These are phyloP conservation scores for Novakomyces olei DNA, from an alignment of 805 yeast genomes.

Conservation along the genomic window DNA sequence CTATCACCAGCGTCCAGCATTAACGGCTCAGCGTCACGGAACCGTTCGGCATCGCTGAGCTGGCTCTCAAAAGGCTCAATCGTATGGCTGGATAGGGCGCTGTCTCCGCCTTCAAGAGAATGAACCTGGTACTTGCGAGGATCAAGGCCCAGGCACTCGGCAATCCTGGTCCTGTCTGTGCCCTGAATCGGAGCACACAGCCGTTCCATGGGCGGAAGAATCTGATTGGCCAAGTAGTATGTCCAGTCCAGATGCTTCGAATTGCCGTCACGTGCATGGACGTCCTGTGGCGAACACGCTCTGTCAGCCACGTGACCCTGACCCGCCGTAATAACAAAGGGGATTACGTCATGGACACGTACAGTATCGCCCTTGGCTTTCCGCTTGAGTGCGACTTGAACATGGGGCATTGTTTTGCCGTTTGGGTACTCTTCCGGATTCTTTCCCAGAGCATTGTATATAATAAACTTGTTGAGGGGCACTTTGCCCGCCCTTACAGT, in stretches of 20 bases:
- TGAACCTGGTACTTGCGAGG: conserved; percentile 30
- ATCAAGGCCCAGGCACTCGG: conserved; percentile 59
- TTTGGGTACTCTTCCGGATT: conserved; percentile 70
- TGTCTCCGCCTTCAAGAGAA: conserved; percentile 10
- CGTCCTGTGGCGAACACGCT: conserved; percentile 63
- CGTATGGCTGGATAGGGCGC: conserved; percentile 16
- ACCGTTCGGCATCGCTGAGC: conserved; percentile 62
- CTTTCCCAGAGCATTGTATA: conserved; percentile 73
- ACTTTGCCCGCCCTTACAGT: conserved; percentile 40
- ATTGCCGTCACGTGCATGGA: conserved; percentile 13
- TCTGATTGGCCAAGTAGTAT: conserved; percentile 70
- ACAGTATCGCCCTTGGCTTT: conserved; percentile 67
- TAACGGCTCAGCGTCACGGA: conserved; percentile 38
- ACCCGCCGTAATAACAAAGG: conserved; percentile 54
- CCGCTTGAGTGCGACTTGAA: conserved; percentile 71
- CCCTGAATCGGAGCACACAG: conserved; percentile 71
- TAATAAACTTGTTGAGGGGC: conserved; percentile 45
- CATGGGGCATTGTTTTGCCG: conserved; percentile 59
- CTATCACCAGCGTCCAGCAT: conserved; percentile 38
- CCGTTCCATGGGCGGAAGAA: conserved; percentile 77
- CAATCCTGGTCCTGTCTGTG: conserved; percentile 55
- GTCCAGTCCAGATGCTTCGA: conserved; percentile 37
- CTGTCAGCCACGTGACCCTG: conserved; percentile 40
- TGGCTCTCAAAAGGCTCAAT: conserved; percentile 63
- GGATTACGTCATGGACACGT: conserved; percentile 73